Base-by-base conservation (phyloP, 345 rosid genomes). In the Stellera chamaejasme region DNA sequence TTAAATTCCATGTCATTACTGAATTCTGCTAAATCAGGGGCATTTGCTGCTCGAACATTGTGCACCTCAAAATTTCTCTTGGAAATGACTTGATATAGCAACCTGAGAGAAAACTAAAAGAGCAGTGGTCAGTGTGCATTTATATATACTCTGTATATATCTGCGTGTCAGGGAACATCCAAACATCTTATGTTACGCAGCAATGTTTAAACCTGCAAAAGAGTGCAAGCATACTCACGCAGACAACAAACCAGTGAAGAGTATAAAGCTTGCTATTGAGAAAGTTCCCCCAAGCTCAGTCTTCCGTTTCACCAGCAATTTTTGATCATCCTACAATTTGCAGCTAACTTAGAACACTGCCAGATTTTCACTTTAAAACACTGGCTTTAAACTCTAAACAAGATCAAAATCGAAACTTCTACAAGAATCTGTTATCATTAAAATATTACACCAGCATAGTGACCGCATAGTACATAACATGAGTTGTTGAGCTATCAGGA, bases 181-280 rank as follows among this genome's bases (percentile, higher is more conserved):
- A 49, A 27, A 60, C 36, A 46, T 61, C 14, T 41, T 27, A 43
- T 25, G 16, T 11, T 11, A 45, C 44, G 13, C 43, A 15, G 39
- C 13, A 28, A 64, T 27, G 52, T 41, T 48, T n/a, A 51, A 16
- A 59, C 61, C 55, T 10, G 19, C 5, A 27, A 48, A 49, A 51
- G 48, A 55, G 66, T 11, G 23, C 12, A 9, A 63, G 36, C 36
- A 52, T 62, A 90, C 99, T 86, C 81, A 89, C 97, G 94, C 94
- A 56, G 97, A 84, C 66, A 89, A 84, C 55, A 93, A 68, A 32
- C 99, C 99, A 25, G 74, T 75, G 77, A 93, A 93, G 48, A 93
- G 86, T 19, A 89, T 93, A 85, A 87, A 93, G 79, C 96, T 84
- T 52, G 99, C 99, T 15, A 93, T 82, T 2, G 99, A 93, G 50